A percentile compares a stretch with the other conserved stretches of the same genome.
These are phyloP conservation scores for Pleurotus tuoliensis DNA, from an alignment of 768 basidiomycete genomes.

Conservation along the genomic window DNA sequence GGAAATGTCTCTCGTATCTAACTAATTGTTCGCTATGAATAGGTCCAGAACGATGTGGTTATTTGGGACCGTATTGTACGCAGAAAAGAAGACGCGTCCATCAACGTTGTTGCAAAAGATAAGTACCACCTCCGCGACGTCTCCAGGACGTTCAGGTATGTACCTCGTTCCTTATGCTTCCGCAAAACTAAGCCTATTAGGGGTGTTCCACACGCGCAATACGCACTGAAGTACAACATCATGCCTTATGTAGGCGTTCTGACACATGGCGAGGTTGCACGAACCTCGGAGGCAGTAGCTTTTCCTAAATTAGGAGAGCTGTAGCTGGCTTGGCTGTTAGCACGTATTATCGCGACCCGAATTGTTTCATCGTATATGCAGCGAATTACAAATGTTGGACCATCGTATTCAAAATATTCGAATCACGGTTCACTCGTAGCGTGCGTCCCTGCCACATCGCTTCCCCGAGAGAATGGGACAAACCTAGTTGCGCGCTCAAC, in stretches of 20 bases:
- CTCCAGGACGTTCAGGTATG: constrained; percentile 71
- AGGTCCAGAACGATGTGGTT: constrained; percentile 76
- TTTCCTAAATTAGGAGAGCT: constrained; percentile 29
- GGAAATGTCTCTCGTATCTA: background rate
- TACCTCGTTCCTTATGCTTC: constrained; percentile 14
- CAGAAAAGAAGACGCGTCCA: constrained; percentile 68
- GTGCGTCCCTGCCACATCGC: no score
- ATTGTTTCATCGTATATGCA: no score
- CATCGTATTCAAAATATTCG: no score
- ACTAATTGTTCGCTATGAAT: constrained; percentile 1
- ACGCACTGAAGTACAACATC: constrained; percentile 79
- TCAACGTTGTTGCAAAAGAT: constrained; percentile 66
- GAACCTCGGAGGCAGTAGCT: constrained; percentile 31
- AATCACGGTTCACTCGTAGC: no score
- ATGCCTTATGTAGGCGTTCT: constrained; percentile 88
- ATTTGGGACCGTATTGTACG: constrained; percentile 91
- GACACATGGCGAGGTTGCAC: constrained; percentile 69
- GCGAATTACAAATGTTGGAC: no score
- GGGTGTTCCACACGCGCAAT: constrained; percentile 60
- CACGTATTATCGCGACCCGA: no score
- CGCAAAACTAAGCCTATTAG: constrained; percentile 31
- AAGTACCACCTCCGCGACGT: constrained; percentile 84
- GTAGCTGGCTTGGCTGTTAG: background rate
- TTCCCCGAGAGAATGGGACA: no score
- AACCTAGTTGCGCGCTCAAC: no score